Base-by-base conservation (phyloP, 2,329 filamentous ascomycete species). In the Xylariaceae sp. region DNA sequence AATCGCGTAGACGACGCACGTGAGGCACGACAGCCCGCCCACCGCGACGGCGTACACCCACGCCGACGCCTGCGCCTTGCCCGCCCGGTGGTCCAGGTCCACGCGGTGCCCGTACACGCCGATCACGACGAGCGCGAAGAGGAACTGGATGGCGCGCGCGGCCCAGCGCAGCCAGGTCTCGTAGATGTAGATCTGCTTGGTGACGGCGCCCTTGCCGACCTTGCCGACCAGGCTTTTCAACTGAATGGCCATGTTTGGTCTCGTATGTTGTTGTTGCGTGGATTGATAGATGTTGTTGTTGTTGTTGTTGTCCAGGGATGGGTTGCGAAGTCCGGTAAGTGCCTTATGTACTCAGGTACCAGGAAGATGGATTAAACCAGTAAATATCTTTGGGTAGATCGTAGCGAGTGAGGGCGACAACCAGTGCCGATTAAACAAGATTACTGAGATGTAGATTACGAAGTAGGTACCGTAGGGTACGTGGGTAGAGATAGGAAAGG, bases 41-140 rank as follows among this genome's bases (percentile, higher is more conserved):
- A 78, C 66, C 25, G 74, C 51, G 16, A 79, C 65, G 3, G 81
- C 83, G 54, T 73, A 86, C 10, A 68, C 65, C 77, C 79, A 85
- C 52, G 74, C 73, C 1, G 69, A 55, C 0, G 61, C 55, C 49
- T 75, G 67, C 9, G 62, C 52, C n/a, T 50, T 42, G 33, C 53
- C 54, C 23, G 42, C 46, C 14, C 50, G 47, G 32, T 45, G 48
- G 15, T 72, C 70, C 5, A 56, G 49, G 38, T 66, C 55, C n/a
- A 83, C 65, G 37, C 80, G 75, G 38, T 67, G 61, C 11, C 73
- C 79, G 47, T 85, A 89, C 36, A 88, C 70, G 16, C 77, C 83
- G 35, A 76, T 69, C 33, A 83, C 75, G 26, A 80, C 71, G 37
- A 88, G 60, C 29, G 74, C 83, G 48, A 85, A 68, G 50, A 84